Evolutionary conservation across 805 yeast genomes (phyloP), one percentile per base, ranked within the genome.

Genomic region (Candida mattraensis): DNA sequence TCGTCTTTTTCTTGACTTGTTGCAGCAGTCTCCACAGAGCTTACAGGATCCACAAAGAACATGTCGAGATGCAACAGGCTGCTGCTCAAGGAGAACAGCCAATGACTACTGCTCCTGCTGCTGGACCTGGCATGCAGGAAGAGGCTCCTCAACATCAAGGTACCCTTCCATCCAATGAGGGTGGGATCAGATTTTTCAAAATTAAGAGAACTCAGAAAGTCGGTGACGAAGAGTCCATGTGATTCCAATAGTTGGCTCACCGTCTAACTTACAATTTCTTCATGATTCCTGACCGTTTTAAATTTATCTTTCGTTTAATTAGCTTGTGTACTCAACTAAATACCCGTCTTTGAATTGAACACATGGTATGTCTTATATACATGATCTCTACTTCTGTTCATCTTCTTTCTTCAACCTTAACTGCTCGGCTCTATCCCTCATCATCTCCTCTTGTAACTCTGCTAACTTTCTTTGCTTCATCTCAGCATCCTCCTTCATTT

Each of bases 131-230:
- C 41, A 62, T 47, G 52, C 27, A 58, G 45, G 48, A 55, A 8
- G 52, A 59, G 8, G 23, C 27, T 21, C 16, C 22, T 22, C 47
- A 39, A 19, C 29, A 42, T 30, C 53, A 47, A 26, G 51, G 51
- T 17, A 35, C 54, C 10, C 41, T 49, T 27, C 54, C 58, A 27
- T 63, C 53, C 15, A 59, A 67, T 38, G 74, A 72, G 39, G 67
- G 72, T 44, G 89, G 89, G 30, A 82, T 83, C 53, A 79, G 85
- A 62, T 83, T 83, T 63, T 83, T 83, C 70, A 82, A 80, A 53
- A 80, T 83, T 44, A 80, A 81, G 65, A 79, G 76, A 55, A 70
- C 68, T 38, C 64, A 64, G 45, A 66, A 65, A 45, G 62, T 55
- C 20, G 66, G 57, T 33, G 67, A 66, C 43, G 74, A 70, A 47